Base-by-base conservation (phyloP, 2,329 filamentous ascomycete species). In the Triangularia setosa region DNA sequence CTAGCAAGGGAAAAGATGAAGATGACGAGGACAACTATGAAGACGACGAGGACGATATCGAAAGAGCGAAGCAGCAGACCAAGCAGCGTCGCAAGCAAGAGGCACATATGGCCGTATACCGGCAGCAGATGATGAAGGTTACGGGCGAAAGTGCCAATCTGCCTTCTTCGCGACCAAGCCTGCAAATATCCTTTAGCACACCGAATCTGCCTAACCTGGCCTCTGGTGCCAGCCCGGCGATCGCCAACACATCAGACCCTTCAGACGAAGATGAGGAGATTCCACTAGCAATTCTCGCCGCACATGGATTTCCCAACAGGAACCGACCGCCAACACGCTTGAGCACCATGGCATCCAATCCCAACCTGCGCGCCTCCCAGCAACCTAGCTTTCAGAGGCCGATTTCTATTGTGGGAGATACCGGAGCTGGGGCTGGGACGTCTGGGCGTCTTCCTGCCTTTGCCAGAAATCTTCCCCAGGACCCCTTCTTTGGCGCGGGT, bases 61-160 rank as follows among this genome's bases (percentile, higher is more conserved):
- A 96, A 72, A 91, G 90, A 72, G 86, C 87, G 27, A 89, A 83
- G 73, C 84, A 91, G 73, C 83, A 90, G 56, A 87, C 89, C 18
- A 90, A 88, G 74, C 91, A 95, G 74, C 84, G 93, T 68, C 86
- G 88, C 72, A 95, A 93, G 80, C 93, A 97, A 74, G 92, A 96
- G 76, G 93, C 93, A 12, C 92, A 95, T 74, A 89, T 97, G 81
- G 85, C 92, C 1, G 89, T 96, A 1, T 96, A 96, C 75, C 87
- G 93, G 64, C 93, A 97, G 75, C 91, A 95, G 77, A 97, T 96
- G 93, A 96, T 94, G 90, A 96, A 96, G 78, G 90, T 95, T 28
- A 96, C 92, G 0, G 93, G 93, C 57, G 91, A 94, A 70, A 79
- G 87, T 23, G 75, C 82, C 4, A 76, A 81, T 11, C 77, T 79